Conservation (phyloP, 1,284 basidiomycete species). For the Exobasidium rhododendri region DNA sequence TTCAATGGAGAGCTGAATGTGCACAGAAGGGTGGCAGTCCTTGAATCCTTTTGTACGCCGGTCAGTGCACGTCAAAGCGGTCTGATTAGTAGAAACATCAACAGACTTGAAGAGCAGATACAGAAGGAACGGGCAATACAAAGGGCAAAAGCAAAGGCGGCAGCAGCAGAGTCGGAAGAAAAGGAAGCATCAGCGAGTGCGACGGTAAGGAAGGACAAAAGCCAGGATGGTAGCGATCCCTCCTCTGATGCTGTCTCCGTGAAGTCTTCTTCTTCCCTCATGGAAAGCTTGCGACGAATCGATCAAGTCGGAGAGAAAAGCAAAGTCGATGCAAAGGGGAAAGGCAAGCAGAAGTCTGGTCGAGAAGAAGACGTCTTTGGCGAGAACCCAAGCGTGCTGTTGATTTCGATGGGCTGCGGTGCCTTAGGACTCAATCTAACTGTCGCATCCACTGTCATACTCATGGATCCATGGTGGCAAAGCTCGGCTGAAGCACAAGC, state of each 20-base stretch:
- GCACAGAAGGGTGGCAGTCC: slow-evolving; percentile 70
- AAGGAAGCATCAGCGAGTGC: not conserved
- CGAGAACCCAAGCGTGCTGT: slow-evolving; percentile 67
- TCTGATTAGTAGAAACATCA: not conserved
- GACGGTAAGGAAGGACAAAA: no score
- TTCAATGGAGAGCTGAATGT: slow-evolving; percentile 80
- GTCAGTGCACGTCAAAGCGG: slow-evolving; percentile 50
- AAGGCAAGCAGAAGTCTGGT: slow-evolving; percentile 27
- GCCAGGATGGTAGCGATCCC: not conserved
- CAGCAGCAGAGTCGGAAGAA: not conserved
- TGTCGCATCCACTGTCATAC: slow-evolving; percentile 79
- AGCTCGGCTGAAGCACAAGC: slow-evolving; percentile 83
- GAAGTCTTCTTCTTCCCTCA: not conserved
- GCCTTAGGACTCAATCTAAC: slow-evolving; percentile 81
- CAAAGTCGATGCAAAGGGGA: slow-evolving; percentile 14
- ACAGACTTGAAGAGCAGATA: not conserved
- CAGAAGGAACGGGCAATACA: not conserved
- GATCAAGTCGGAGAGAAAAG: slow-evolving; percentile 24
- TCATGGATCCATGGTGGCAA: slow-evolving; percentile 75
- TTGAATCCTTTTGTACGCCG: slow-evolving; percentile 70
- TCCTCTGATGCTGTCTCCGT: not conserved
- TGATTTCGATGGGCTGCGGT: slow-evolving; percentile 72
- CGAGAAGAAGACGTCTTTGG: slow-evolving; percentile 13
- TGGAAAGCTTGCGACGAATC: not conserved
- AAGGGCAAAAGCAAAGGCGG: not conserved